Evolutionary conservation across 2,329 filamentous ascomycete species (phyloP).

Genomic region (Fusarium torulosum): DNA sequence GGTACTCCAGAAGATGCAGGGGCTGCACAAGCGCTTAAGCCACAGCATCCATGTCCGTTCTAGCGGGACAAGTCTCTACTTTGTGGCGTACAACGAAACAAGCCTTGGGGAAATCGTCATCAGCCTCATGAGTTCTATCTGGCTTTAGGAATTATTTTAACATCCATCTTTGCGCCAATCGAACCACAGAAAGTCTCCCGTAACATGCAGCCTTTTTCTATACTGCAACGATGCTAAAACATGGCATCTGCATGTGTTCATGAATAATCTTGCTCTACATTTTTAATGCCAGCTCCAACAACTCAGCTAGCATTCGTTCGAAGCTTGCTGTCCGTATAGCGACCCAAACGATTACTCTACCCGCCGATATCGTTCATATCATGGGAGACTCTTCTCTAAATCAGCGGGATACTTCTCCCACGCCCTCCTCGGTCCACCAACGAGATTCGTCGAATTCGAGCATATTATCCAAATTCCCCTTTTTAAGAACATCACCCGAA

Average conservation of each 20-base stretch:
- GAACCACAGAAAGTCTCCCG: neutral
- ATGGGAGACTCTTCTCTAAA: slow-evolving; percentile 35
- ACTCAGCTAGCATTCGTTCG: neutral
- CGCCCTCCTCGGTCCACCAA: slow-evolving; percentile 40
- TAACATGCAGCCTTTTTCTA: slow-evolving; percentile 16
- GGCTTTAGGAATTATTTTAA: slow-evolving; percentile 24
- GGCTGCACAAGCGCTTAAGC: slow-evolving; percentile 27
- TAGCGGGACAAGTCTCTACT: slow-evolving; percentile 2
- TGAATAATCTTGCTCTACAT: slow-evolving; percentile 4
- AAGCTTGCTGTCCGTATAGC: slow-evolving; percentile 4
- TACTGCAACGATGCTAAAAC: slow-evolving; percentile 10
- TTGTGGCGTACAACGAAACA: slow-evolving; percentile 22
- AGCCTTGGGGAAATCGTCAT: slow-evolving; percentile 37
- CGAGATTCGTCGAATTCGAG: slow-evolving; percentile 71
- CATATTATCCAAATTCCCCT: slow-evolving; percentile 77
- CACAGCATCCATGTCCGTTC: slow-evolving; percentile 32
- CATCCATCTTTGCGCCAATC: neutral
- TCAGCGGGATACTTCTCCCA: slow-evolving; percentile 33
- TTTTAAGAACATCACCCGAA: slow-evolving; percentile 65
- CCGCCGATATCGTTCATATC: neutral
- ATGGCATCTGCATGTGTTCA: slow-evolving; percentile 16
- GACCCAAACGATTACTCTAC: neutral
- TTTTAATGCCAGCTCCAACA: neutral
- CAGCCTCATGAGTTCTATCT: slow-evolving; percentile 26
- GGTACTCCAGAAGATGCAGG: slow-evolving; percentile 39